phyloP scores from a whole-genome alignment of 495 filamentous ascomycete genomes.

The Trichoderma orchidacearum region DNA sequence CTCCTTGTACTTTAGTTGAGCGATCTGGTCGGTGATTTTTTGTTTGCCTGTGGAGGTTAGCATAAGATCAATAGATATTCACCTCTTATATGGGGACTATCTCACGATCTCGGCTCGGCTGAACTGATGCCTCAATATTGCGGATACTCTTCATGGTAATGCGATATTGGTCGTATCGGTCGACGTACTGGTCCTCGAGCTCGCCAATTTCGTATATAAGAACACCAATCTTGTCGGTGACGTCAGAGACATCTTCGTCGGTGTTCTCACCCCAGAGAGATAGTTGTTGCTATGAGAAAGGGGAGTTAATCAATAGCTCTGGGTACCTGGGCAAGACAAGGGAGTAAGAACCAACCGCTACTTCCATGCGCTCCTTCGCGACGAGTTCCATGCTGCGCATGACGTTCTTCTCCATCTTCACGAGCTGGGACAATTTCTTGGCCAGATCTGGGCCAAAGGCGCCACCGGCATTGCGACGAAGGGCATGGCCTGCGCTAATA shows the following conservation, averaged over 20 bases:
- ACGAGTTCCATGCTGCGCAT: conserved; percentile 98
- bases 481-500: conserved; percentile 74
- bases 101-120: conserved; percentile 93
- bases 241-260: conserved; percentile 96
- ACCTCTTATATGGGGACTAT: conserved; percentile 1
- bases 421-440: conserved; percentile 91
- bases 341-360: conserved; percentile 55
- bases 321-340: not conserved
- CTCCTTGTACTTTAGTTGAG: conserved; percentile 98
- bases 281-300: conserved; percentile 85
- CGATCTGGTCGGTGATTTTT: conserved; percentile 98
- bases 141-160: conserved; percentile 98
- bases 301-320: conserved; percentile 13
- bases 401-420: conserved; percentile 99
- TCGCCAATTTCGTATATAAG: conserved; percentile 97
- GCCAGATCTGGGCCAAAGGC: conserved; percentile 93
- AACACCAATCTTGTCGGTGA: conserved; percentile 97
- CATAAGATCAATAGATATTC: not conserved
- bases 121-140: conserved; percentile 96
- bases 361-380: conserved; percentile 91
- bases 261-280: conserved; percentile 95
- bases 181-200: conserved; percentile 93
- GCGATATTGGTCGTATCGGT: conserved; percentile 97
- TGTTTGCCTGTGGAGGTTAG: conserved; percentile 59
- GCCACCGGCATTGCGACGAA: conserved; percentile 80